Evolutionary conservation across 768 basidiomycete genomes (phyloP).

Genomic region (Termitomyces sp.): DNA sequence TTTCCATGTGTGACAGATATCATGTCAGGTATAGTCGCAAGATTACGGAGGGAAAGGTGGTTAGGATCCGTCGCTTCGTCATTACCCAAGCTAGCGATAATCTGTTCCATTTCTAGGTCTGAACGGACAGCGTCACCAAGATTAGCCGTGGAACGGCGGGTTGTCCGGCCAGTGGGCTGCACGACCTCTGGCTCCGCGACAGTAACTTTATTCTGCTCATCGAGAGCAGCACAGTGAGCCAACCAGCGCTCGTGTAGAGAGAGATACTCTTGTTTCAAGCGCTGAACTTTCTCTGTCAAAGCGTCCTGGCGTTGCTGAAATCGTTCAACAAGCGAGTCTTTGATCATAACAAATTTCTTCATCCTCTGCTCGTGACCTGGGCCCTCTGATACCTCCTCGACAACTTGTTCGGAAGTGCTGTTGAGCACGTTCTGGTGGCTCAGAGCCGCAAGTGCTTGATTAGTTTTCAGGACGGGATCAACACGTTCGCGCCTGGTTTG

Average conservation of each 20-base stretch:
- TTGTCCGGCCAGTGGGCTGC: constrained; percentile 50
- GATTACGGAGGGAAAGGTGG: constrained; percentile 78
- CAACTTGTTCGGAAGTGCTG: constrained; percentile 34
- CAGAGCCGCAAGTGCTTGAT: constrained; percentile 37
- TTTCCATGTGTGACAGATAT: constrained; percentile 58
- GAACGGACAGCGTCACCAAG: constrained; percentile 89
- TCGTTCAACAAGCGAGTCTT: constrained; percentile 45
- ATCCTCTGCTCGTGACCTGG: constrained; percentile 27
- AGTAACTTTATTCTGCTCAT: constrained; percentile 45
- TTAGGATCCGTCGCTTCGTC: constrained; percentile 93
- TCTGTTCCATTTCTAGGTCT: constrained; percentile 95
- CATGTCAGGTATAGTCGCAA: constrained; percentile 91
- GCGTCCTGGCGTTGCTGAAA: constrained; percentile 48
- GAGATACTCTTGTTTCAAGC: constrained; percentile 62
- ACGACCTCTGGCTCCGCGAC: constrained; percentile 33
- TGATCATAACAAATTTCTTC: constrained; percentile 32
- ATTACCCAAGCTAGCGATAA: constrained; percentile 88
- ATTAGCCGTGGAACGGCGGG: constrained; percentile 63
- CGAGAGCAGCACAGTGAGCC: constrained; percentile 62
- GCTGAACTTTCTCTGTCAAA: constrained; percentile 47
- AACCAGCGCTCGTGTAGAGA: constrained; percentile 68
- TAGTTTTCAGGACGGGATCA: constrained; percentile 57
- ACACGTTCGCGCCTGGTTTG: constrained; percentile 60
- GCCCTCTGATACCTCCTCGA: constrained; percentile 41
- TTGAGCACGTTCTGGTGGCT: constrained; percentile 22